Evolutionary conservation across 2,329 filamentous ascomycete species (phyloP), one percentile per base, ranked within the genome.

Genomic region (Penicillium sp.): DNA sequence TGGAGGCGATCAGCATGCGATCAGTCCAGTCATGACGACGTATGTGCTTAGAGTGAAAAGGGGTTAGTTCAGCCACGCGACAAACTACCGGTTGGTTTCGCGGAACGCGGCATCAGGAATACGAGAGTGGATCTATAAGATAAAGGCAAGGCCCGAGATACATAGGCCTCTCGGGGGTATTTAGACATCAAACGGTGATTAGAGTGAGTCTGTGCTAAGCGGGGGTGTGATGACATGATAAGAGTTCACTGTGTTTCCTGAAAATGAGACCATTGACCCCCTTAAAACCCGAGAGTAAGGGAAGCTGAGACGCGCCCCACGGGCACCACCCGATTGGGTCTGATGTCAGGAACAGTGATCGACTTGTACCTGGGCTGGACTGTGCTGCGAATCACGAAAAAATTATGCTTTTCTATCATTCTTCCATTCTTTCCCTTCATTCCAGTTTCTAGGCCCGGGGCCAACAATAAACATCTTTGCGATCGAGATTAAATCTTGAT

Each of bases 291-390:
- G 47, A 50, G 5, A 3, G 16, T 49, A 49, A 35, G 50, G 39
- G 53, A 55, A 59, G 26, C 58, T 62, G 58, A 64, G 58, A 62
- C 60, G 50, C 26, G 35, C 52, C 43, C 57, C 57, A 58, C 53
- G 55, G 57, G 45, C 43, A n/a, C 25, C 53, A 57, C 61, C 62
- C 62, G 60, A 62, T 64, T 64, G 62, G 62, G 25, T 37, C 26
- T 45, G 54, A 62, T 62, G 53, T 58, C 62, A 62, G 59, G 61
- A 50, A 63, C 61, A 43, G 45, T 19, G 55, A 51, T 50, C 43
- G 9, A 50, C 27, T 45, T 21, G 49, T 43, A 50, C 11, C 39
- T 14, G n/a, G 23, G n/a, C n/a, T 42, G 13, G 39, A 21, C 39
- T 23, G n/a, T 42, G n/a, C n/a, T 42, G 27, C 27, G 9, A 39